Base-by-base conservation (phyloP, 148 eudicot genomes). In the Nyssa sinensis region DNA sequence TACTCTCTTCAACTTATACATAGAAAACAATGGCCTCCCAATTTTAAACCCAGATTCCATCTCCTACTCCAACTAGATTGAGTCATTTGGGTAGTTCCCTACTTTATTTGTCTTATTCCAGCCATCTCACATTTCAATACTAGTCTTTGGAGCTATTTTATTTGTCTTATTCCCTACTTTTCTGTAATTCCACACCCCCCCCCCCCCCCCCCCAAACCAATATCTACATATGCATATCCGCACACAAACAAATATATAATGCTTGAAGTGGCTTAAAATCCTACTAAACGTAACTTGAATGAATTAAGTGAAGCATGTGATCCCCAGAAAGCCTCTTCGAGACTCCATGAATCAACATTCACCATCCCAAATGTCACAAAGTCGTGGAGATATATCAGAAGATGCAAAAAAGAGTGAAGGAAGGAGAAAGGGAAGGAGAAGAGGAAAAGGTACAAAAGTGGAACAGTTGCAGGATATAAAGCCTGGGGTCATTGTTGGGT, bases 261-360 rank as follows among this genome's bases (percentile, higher is more conserved):
- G 17, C 44, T 70, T 33, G 6, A 62, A 55, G 29, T 17, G 14
- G 25, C 31, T 57, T 66, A 6, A n/a, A 19, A 13, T 70, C 49
- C 57, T 51, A 19, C 59, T 55, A 17, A 55, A 55, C 6, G 59
- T 55, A 23, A 8, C 47, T 57, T 64, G 0, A 57, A 31, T 72
- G 49, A 29, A 29, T 57, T 21, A 39, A 59, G 34, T 66, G 76
- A 58, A 80, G 78, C 84, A 83, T 74, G 72, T 82, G 35, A 75
- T 89, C 76, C 78, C 89, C 44, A 87, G 86, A 81, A 89, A 84
- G 76, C 93, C 86, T 32, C 86, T 74, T 74, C 75, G 80, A 67
- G 82, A 77, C 76, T 74, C 81, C 68, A 72, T 66, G 66, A 61
- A 73, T 24, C 81, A 78, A 58, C 83, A 74, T 77, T 69, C 70